A percentile compares a stretch with the other conserved stretches of the same genome.
phyloP scores from a whole-genome alignment of 208 protist species.

The Trypanosoma theileri region DNA sequence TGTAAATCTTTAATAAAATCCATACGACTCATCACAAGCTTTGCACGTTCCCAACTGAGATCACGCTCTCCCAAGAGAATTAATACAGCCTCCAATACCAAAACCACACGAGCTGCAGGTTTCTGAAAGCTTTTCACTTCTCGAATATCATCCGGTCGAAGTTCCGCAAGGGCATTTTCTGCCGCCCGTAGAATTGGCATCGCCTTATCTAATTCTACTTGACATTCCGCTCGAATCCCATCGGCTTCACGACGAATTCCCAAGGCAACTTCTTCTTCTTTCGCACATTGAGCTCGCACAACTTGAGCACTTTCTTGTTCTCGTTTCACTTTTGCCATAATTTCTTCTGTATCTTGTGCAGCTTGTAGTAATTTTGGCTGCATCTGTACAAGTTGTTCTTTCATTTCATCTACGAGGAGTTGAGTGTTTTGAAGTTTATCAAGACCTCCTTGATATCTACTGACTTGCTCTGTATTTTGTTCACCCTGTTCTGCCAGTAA shows the following conservation, averaged over 20 bases:
- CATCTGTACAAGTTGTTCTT: conserved; percentile 93
- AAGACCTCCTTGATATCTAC: conserved; percentile 91
- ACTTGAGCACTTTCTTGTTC: conserved; percentile 90
- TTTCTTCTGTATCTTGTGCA: conserved; percentile 91
- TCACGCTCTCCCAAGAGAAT: conserved; percentile 92
- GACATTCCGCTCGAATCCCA: conserved; percentile 88
- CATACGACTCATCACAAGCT: conserved; percentile 92
- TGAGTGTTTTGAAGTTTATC: conserved; percentile 94
- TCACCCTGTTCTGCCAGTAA: conserved; percentile 88
- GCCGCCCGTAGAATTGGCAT: conserved; percentile 93
- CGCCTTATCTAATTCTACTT: conserved; percentile 94
- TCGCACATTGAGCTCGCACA: conserved; percentile 76
- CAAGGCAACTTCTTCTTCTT: conserved; percentile 86
- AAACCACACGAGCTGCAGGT: conserved; percentile 88
- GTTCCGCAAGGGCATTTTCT: conserved; percentile 91
- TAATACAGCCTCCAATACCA: conserved; percentile 94
- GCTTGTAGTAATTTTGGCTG: conserved; percentile 94
- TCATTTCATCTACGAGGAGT: conserved; percentile 92
- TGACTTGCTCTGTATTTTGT: conserved; percentile 61
- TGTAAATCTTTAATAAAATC: conserved; percentile 93
- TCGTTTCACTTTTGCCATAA: conserved; percentile 89
- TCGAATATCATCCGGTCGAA: conserved; percentile 93
- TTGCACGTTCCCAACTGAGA: conserved; percentile 91
- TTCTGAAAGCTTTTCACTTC: conserved; percentile 93
- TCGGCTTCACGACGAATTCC: conserved; percentile 90